Conservation (phyloP, 2,329 filamentous ascomycete species). For the Sclerotinia trifoliorum region DNA sequence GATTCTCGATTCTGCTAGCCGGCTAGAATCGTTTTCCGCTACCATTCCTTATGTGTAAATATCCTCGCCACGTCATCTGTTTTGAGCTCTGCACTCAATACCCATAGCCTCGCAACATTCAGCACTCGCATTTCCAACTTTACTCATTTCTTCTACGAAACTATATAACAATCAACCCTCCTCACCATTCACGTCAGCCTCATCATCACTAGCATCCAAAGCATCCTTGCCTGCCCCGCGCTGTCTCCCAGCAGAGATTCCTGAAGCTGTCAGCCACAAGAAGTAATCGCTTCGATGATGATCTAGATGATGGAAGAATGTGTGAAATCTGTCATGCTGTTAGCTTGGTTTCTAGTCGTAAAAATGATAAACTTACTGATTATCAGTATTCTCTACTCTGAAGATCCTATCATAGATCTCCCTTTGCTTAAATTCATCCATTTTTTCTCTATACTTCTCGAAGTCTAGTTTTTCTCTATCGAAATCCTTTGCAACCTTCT, state of each 20-base stretch:
- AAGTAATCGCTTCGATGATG: slow-evolving; percentile 71
- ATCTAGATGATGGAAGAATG: slow-evolving; percentile 78
- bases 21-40: neutral
- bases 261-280: slow-evolving; percentile 70
- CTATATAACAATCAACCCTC: slow-evolving; percentile 19
- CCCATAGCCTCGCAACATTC: neutral
- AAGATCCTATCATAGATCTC: slow-evolving; percentile 94
- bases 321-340: slow-evolving; percentile 58
- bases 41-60: neutral
- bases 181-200: slow-evolving; percentile 24
- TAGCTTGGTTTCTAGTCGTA: neutral
- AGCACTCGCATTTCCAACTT: neutral
- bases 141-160: neutral
- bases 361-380: slow-evolving; percentile 60
- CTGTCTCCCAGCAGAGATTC: slow-evolving; percentile 59
- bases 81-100: neutral
- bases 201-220: slow-evolving; percentile 24
- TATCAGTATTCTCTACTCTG: slow-evolving; percentile 80
- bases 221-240: slow-evolving; percentile 29
- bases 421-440: slow-evolving; percentile 84
- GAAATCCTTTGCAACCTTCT: slow-evolving; percentile 61
- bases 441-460: slow-evolving; percentile 69
- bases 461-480: slow-evolving; percentile 74
- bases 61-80: neutral
- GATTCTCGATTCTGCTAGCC: neutral